Percentiles rank a stretch among this genome's conserved stretches.
phyloP scores from a whole-genome alignment of 1,284 basidiomycete genomes.

The Ceratobasidium sp. region DNA sequence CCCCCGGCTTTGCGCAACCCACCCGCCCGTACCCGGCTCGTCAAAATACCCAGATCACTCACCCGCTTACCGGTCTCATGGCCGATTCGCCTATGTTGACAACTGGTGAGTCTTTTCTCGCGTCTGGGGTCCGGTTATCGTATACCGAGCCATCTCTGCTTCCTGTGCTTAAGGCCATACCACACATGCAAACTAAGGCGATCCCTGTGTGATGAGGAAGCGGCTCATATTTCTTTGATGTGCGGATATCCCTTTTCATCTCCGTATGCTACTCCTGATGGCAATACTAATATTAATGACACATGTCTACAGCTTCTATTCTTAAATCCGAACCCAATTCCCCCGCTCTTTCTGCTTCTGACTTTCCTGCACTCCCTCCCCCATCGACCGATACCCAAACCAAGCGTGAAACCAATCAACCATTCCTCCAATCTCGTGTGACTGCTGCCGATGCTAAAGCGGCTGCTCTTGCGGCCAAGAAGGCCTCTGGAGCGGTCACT shows the following conservation, averaged over 20 bases:
- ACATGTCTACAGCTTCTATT: constrained; percentile 54
- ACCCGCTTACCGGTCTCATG: constrained; percentile 4
- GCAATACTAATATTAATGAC: constrained; percentile 56
- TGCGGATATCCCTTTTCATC: constrained; percentile 32
- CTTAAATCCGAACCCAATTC: constrained; percentile 46
- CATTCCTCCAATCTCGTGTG: constrained; percentile 38
- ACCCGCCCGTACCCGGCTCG: constrained; percentile 18
- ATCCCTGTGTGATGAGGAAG: constrained; percentile 25
- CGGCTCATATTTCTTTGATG: constrained; percentile 21
- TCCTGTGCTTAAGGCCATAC: constrained; percentile 40
- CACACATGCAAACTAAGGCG: constrained; percentile 39
- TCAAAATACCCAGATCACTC: constrained; percentile 19
- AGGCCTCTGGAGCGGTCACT: constrained; percentile 11
- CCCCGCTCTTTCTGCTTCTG: constrained; percentile 63
- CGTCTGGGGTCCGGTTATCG: constrained; percentile 26
- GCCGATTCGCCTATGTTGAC: constrained; percentile 35
- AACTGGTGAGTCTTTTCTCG: constrained; percentile 42
- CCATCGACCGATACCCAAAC: constrained; percentile 32
- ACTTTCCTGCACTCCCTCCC: constrained; percentile 68
- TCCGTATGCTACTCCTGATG: constrained; percentile 70
- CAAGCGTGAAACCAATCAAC: constrained; percentile 39
- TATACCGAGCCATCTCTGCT: constrained; percentile 43
- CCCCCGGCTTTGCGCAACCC: constrained; percentile 40
- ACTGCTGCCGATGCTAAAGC: constrained; percentile 28
- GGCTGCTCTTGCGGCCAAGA: constrained; percentile 26